Evolutionary conservation across 495 filamentous ascomycete genomes (phyloP), one percentile per base, ranked within the genome.

Genomic region (Neurospora sp.): DNA sequence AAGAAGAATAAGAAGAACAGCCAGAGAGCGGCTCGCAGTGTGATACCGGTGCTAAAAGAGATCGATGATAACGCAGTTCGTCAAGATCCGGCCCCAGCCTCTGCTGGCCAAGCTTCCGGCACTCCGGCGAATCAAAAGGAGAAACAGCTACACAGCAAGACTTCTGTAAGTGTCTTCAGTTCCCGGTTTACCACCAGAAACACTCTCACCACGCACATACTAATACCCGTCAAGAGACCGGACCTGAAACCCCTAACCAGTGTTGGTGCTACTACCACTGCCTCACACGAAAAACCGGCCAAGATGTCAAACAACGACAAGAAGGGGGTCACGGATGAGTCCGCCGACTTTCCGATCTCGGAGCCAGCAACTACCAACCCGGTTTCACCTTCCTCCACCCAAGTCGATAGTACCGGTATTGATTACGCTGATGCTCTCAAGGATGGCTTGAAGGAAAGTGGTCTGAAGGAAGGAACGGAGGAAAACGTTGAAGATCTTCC

Each of bases 21-120:
- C 35, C 68, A 71, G 37, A 72, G 71, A 65, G 38, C 59, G 4
- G 38, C 69, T 9, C 27, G 14, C 31, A n/a, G 27, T 68, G 53
- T 72, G 37, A 70, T 38, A 18, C 71, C 48, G 27, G 69, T 74
- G 4, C 70, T 69, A 9, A 71, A 72, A 65, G 38, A 59, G 35
- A 61, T 76, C 74, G 76, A 75, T 75, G 40, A 31, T 31, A 75
- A 76, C 72, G 73, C 72, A 76, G 74, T 42, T 59, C 20, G 69
- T 27, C 72, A 65, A 38, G 69, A 71, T 41, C 35, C 44, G 31
- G 20, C 39, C 53, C 35, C 42, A 37, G 69, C n/a, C 53, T 16
- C 42, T 41, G 31, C 44, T 71, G 27, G 14, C 31, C 39, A 12
- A 5, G 22, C 35, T 27, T 37, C 40, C 38, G 5, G n/a, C 39